Evolutionary conservation across 306 rosid species (phyloP), one percentile per base, ranked within the genome.

Genomic region (Canavalia ensiformis): DNA sequence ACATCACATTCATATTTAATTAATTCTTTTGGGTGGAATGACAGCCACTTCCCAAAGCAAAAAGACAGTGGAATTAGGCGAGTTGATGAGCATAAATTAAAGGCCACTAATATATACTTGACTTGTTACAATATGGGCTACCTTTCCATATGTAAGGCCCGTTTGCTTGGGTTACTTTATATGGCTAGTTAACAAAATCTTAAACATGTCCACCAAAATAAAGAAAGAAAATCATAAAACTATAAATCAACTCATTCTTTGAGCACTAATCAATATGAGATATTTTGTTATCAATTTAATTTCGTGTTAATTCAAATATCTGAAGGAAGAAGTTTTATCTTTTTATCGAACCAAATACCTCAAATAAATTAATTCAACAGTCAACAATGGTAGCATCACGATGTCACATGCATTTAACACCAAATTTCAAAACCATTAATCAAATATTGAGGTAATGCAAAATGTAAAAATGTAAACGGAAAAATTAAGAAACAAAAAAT

Each of bases 1-100:
- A 57, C 30, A 64, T 39, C 47, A 80, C 55, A 49, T 80, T 42
- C 30, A 72, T 62, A 80, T 45, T 70, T 75, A 45, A 59, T 75
- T 29, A 45, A 49, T 49, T 47, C 0, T 33, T 6, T 49, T 6
- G 51, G 4, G 52, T 30, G 31, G 31, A 81, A 64, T 81, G 74
- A 55, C 68, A 41, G 7, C 45, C 52, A 45, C 46, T 72, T 47
- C 44, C 34, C 8, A 57, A 85, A 81, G 60, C 63, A 52, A 56
- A 68, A 66, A 8, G 47, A 9, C 1, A 25, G 39, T 31, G 81
- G 37, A 41, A 39, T 57, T 2, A 28, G 47, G 1, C 3, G 28
- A 64, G 56, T 72, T 29, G 18, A 11, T 34, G 8, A 30, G 66
- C 58, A 51, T 9, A 50, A 64, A 37, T 66, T 77, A 42, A 30